Evolutionary conservation across 2,329 filamentous ascomycete species (phyloP), one percentile per base, ranked within the genome.

Genomic region (Xylariaceae sp.): DNA sequence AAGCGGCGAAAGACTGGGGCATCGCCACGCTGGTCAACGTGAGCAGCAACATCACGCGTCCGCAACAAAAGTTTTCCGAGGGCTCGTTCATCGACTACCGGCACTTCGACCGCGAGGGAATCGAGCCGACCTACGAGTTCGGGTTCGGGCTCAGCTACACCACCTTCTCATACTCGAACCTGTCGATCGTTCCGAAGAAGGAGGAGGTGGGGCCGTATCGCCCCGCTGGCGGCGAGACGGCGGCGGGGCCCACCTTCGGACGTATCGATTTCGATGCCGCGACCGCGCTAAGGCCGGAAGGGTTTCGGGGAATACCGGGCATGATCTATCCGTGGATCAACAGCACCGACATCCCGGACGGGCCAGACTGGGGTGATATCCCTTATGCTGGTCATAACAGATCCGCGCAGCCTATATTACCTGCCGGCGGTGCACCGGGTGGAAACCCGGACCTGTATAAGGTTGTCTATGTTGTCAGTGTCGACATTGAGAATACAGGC

Each of bases 101-200:
- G 27, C 70, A 80, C 55, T 89, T 92, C 40, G 86, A 92, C 64
- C 70, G 73, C 51, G 58, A 61, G 17, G 65, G 74, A 50, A 71
- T 76, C 36, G 76, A 77, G 2, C 84, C 85, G 1, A 76, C 84
- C 48, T 92, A 81, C 63, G 84, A 88, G 57, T 92, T 92, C 51
- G 87, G 86, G 5, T 85, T 74, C 53, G 87, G 87, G 37, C 69
- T 94, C 4, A 84, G 77, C n/a, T 94, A 90, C 71, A 87, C 85
- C 1, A 85, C 72, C 5, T 89, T 92, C 56, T 61, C 73, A 36
- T 87, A 87, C 67, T 77, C 80, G n/a, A 68, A 83, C 58, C 63
- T 90, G 27, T 59, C 67, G 9, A 64, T 85, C 13, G 51, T 63
- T 46, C 69, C 70, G 41, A 62, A 66, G 34, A 53, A 66, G 14